Evolutionary conservation across 306 rosid genomes (phyloP), one percentile per base, ranked within the genome.

Genomic region (Ziziphus jujuba): DNA sequence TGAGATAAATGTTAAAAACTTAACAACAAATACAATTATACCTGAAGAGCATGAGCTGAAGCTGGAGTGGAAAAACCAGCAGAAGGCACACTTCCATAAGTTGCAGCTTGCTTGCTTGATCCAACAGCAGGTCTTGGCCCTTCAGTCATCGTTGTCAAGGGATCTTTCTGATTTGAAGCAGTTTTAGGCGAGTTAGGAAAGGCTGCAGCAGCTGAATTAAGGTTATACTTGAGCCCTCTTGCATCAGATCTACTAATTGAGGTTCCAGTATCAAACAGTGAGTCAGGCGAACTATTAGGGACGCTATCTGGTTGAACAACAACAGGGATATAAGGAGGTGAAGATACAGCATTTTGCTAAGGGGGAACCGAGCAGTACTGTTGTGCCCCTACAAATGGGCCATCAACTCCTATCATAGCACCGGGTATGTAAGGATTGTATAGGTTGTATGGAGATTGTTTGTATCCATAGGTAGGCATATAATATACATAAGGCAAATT

Each of bases 391-490:
- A 77, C 82, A 78, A n/a, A n/a, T n/a, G n/a, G n/a, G n/a, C n/a
- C n/a, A n/a, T n/a, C n/a, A n/a, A n/a, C n/a, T n/a, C n/a, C 95
- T 45, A 92, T 76, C 88, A 84, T 44, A 58, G 97, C 98, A 76
- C 98, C 95, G 48, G 91, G 98, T 71, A 92, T 89, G 87, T 85
- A 92, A 61, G 98, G 97, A 80, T 92, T 92, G 84, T 89, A 92
- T 40, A 97, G 97, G 75, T 92, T 92, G 81, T 87, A 92, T 53
- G 95, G 92, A 72, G 97, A 87, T 92, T 89, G 95, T 92, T 89
- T 85, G 89, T 82, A 92, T 68, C 97, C 95, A 84, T 92, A 87
- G 84, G 73, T 81, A 77, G 89, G 89, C 36, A 87, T 75, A 81
- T 87, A 89, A 83, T 87, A 92, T 83, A 84, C 95, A 84, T 82